Base-by-base conservation (phyloP, 441 rosid genomes). In the Mallotus japonicus region DNA sequence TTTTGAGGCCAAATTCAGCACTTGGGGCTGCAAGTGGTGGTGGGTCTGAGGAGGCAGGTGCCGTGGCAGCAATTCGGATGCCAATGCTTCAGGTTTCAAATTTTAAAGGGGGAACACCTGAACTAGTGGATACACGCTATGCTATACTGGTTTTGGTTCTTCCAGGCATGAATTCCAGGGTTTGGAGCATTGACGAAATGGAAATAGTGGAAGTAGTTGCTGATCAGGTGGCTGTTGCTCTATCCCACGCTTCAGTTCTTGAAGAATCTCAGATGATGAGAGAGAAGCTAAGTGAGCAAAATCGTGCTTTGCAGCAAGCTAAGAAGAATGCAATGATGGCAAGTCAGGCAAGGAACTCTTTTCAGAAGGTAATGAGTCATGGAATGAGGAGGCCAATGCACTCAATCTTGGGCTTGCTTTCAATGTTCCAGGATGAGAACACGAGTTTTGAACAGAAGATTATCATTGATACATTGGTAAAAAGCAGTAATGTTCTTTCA, bases 211-310 rank as follows among this genome's bases (percentile, higher is more conserved):
- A 95, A 75, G 98, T 93, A 59, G 99, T 95, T 56, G 99, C 99
- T 3, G 98, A 90, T 80, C 99, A 95, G 84, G 97, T 95, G 37
- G 96, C 98, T 11, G 98, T 95, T 76, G 99, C 99, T 46, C 84
- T 95, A 73, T 93, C 98, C 69, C 99, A 95, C 76, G 97, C 99
- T 61, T 95, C 99, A 24, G 89, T 93, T 76, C 95, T 95, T 34
- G 99, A 95, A 75, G 99, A 95, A 68, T 95, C 99, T 37, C 99
- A 87, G 82, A 80, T 85, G 1, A 95, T 95, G 97, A 91, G 99
- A 77, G 95, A 91, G 80, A 87, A 90, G 85, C 75, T 95, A 53
- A 90, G 82, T 49, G 93, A 90, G 80, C 97, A 93, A 83, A 95
- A 95, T 76, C 87, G 89, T 51, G 88, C 88, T 0, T 78, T 93